Conservation (phyloP, 306 rosid species). For the Arachis hypogaea region DNA sequence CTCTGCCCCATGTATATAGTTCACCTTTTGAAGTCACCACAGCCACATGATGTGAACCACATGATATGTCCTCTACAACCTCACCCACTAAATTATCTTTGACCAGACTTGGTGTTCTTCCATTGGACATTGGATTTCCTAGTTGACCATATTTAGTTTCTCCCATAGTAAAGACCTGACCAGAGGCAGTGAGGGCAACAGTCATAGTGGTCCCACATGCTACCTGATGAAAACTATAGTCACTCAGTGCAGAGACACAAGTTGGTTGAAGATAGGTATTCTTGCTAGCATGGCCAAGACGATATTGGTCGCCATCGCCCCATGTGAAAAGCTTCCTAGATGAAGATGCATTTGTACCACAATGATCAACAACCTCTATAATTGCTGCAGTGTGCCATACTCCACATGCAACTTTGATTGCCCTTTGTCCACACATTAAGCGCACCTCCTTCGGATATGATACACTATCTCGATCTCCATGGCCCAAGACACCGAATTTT, state of each 20-base stretch:
- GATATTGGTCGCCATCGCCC: slow-evolving; percentile 95
- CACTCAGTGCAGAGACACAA: slow-evolving; percentile 81
- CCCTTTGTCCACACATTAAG: slow-evolving; percentile 67
- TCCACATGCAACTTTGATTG: slow-evolving; percentile 87
- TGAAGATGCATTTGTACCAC: slow-evolving; percentile 45
- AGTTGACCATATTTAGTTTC: slow-evolving; percentile 73
- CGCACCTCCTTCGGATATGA: slow-evolving; percentile 83
- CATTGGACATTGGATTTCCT: slow-evolving; percentile 83
- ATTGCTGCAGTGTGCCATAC: slow-evolving; percentile 98
- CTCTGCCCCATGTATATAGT: slow-evolving; percentile 94
- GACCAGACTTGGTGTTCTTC: slow-evolving; percentile 75
- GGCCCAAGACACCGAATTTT: slow-evolving; percentile 88
- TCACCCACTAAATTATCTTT: slow-evolving; percentile 86
- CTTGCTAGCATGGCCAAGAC: slow-evolving; percentile 86
- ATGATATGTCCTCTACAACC: slow-evolving; percentile 85
- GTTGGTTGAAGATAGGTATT: slow-evolving; percentile 84
- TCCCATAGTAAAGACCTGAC: slow-evolving; percentile 96
- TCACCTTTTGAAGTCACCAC: slow-evolving; percentile 92
- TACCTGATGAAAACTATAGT: slow-evolving; percentile 80
- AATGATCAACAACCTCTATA: slow-evolving; percentile 68
- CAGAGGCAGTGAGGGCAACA: slow-evolving; percentile 83
- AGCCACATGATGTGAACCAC: slow-evolving; percentile 84
- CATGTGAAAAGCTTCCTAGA: slow-evolving; percentile 82
- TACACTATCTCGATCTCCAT: slow-evolving; percentile 74
- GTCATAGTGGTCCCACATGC: slow-evolving; percentile 89